Base-by-base conservation (phyloP, 164 flowering plant genomes). In the Piper betle region DNA sequence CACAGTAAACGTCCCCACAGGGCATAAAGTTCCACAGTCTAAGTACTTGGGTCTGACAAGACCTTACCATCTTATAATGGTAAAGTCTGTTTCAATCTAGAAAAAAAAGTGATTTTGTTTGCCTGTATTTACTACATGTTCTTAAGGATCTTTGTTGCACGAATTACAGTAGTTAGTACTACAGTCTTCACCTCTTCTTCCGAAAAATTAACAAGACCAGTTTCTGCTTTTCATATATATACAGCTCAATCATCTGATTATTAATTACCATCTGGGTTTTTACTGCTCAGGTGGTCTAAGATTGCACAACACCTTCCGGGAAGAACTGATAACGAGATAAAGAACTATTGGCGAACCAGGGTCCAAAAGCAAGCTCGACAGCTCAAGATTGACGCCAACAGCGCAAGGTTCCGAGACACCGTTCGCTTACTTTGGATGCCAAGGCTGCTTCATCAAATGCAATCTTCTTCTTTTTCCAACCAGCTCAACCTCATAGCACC, bases 281-380 rank as follows among this genome's bases (percentile, higher is more conserved):
- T 66, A 33, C 10, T 25, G 18, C 64, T 4, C 65, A 89, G 97
- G 78, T 89, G 97, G 97, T 89, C 97, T 4, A 85, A 80, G 70
- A 89, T 89, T 63, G 97, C 97, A 10, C 83, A 80, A 57, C 78
- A 84, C 56, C 68, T 89, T 43, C 97, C 97, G 37, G 97, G 97
- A 65, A 79, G 97, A 71, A 89, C 97, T 17, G 97, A 89, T 43
- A 89, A 89, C 59, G 97, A 87, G 53, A 89, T 89, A 57, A 89
- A 89, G 76, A 89, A 89, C 64, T 89, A 85, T 59, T 89, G 97
- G 97, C 76, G 97, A 74, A 89, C 97, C n/a, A 64, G 87, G 62
- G 82, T 87, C 59, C 90, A 87, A 42, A 89, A 84, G 67, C 90
- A 87, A 66, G 94, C 91, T 3, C 25, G 79, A 37, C 84, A 81